These are phyloP conservation scores for Cymodocea nodosa DNA, from an alignment of 116 monocot genomes.

Conservation along the genomic window DNA sequence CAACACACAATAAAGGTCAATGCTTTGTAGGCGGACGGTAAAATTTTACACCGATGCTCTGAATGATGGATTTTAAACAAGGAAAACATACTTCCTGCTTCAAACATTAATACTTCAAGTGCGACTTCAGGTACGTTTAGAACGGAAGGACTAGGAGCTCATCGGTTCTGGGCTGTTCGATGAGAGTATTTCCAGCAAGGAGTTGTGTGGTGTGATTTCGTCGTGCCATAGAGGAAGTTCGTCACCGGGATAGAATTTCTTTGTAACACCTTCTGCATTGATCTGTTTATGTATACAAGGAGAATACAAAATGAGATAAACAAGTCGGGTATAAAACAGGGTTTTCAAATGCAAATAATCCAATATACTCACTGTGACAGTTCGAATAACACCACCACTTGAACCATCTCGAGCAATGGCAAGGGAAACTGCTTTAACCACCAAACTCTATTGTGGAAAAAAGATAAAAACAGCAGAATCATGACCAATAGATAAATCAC, in stretches of 20 bases:
- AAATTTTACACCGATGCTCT: no score
- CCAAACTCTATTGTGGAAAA: constrained; percentile 39
- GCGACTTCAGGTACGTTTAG: no score
- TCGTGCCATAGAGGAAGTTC: constrained; percentile 69
- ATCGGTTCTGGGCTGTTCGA: constrained; percentile 42
- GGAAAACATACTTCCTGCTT: no score
- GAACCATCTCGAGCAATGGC: constrained; percentile 95
- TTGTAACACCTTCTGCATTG: constrained; percentile 46
- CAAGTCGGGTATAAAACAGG: no score
- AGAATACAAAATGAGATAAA: no score
- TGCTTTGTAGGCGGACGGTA: no score
- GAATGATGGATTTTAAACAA: no score
- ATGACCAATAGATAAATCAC: not conserved
- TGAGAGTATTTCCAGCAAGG: constrained; percentile 57
- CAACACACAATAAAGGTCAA: no score
- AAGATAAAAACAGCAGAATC: no score
- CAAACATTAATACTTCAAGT: not conserved
- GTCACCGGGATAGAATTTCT: constrained; percentile 55
- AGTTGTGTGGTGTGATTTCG: constrained; percentile 54
- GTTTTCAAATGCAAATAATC: not conserved
- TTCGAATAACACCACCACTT: constrained; percentile 91
- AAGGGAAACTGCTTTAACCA: constrained; percentile 82
- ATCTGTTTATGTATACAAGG: constrained; percentile 24
- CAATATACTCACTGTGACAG: constrained; percentile 59
- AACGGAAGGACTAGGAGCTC: constrained; percentile 24